Percentiles rank a stretch among this genome's conserved stretches.
These are phyloP conservation scores for Mycena rosella DNA, from an alignment of 768 basidiomycete genomes.

Conservation along the genomic window DNA sequence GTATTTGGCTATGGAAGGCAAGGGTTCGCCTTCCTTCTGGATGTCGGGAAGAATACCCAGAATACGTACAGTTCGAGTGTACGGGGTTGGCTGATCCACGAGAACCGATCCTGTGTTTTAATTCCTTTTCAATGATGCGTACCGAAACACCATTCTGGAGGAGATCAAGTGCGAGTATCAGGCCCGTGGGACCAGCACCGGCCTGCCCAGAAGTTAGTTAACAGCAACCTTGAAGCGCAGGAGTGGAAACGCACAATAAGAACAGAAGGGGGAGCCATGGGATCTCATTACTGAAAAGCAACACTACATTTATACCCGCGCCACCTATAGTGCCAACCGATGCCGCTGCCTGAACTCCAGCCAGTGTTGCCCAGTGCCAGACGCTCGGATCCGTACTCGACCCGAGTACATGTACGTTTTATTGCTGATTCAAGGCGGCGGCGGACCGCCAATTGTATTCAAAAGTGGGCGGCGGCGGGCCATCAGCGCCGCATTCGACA, in stretches of 20 bases:
- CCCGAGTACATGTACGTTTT: no score
- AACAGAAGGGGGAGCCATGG: not conserved
- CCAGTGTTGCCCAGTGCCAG: no score
- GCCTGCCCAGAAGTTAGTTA: not conserved
- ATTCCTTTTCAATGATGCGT: constrained; percentile 48
- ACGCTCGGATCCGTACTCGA: no score
- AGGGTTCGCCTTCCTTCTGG: not conserved
- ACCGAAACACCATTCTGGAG: constrained; percentile 46
- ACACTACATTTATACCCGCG: no score
- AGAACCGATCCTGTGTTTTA: constrained; percentile 35
- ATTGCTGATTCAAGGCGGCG: no score
- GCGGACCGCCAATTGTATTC: no score
- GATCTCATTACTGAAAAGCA: no score
- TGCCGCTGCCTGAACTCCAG: no score
- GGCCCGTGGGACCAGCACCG: constrained; percentile 41
- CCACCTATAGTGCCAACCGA: no score
- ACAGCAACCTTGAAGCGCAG: not conserved
- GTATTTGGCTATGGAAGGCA: constrained; percentile 29
- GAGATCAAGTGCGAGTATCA: constrained; percentile 47
- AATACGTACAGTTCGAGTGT: constrained; percentile 41
- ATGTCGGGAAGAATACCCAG: constrained; percentile 41
- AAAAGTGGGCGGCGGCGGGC: no score
- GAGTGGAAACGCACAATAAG: not conserved
- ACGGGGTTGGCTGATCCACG: constrained; percentile 46
- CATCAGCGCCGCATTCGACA: no score